phyloP scores from a whole-genome alignment of 2,329 filamentous ascomycete species.

The Ramichloridium luteum region DNA sequence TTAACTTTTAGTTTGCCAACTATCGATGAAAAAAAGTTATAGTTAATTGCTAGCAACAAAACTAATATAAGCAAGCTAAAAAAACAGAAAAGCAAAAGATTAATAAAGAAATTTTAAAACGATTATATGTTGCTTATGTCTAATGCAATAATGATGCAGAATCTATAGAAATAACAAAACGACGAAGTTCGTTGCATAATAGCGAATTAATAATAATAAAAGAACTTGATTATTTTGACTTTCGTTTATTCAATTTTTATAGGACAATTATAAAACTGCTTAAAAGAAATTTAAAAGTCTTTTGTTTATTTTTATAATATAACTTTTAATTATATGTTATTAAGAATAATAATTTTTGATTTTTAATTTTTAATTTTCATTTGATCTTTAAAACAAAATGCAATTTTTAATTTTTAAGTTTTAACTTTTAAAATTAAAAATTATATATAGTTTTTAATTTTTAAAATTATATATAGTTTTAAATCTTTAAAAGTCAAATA shows the following conservation, averaged over 20 bases:
- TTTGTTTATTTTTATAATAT: neutral
- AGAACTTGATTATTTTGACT: neutral
- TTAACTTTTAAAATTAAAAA: neutral
- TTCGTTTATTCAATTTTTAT: neutral
- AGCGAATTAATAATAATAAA: neutral
- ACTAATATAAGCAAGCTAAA: too few relatives aligned
- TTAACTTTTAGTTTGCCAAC: too few relatives aligned
- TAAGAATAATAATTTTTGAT: neutral
- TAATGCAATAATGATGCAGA: neutral
- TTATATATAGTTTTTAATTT: neutral
- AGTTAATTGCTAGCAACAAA: too few relatives aligned
- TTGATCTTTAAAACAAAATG: neutral
- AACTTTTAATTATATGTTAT: neutral
- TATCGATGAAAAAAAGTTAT: too few relatives aligned
- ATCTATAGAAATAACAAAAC: neutral
- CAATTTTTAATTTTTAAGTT: neutral
- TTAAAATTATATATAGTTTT: neutral
- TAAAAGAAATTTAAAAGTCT: neutral
- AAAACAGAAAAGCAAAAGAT: too few relatives aligned
- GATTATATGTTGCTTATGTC: neutral
- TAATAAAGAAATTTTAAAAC: neutral
- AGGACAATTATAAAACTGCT: neutral
- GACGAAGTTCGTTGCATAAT: neutral
- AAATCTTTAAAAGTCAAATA: neutral
- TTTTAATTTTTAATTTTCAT: neutral